These are phyloP conservation scores for Coemansia reversa DNA, from an alignment of 192 early-diverging fungal genomes.

Conservation along the genomic window DNA sequence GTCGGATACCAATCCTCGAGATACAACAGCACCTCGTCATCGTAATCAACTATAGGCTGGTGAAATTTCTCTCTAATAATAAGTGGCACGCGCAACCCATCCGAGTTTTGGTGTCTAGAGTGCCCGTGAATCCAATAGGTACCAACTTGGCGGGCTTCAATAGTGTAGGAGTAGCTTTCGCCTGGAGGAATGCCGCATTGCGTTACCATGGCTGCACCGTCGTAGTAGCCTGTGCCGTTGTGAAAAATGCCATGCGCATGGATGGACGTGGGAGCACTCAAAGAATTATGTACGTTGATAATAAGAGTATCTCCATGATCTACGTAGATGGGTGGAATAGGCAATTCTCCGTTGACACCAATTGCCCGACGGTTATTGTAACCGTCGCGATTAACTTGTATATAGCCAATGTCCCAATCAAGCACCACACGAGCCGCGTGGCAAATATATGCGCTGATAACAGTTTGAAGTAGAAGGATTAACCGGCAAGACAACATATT, in stretches of 20 bases:
- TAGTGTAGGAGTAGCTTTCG: constrained; percentile 62
- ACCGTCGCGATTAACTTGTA: constrained; percentile 60
- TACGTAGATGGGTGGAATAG: constrained; percentile 39
- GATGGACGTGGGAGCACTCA: constrained; percentile 59
- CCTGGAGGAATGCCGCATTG: constrained; percentile 72
- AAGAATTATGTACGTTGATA: constrained; percentile 37
- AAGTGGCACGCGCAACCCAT: constrained; percentile 69
- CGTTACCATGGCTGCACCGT: constrained; percentile 65
- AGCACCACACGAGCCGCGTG: neutral
- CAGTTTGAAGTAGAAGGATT: too few relatives aligned
- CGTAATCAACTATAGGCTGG: constrained; percentile 45
- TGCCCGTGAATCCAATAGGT: constrained; percentile 82
- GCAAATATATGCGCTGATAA: neutral
- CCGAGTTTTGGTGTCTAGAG: constrained; percentile 66
- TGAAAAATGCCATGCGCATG: constrained; percentile 78
- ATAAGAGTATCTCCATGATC: constrained; percentile 27
- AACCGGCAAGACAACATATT: too few relatives aligned
- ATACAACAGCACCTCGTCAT: constrained; percentile 63
- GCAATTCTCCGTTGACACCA: constrained; percentile 62
- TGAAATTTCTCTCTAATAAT: constrained; percentile 52
- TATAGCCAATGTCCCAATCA: constrained; percentile 65
- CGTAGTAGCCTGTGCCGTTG: constrained; percentile 61
- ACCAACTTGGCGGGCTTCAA: constrained; percentile 57
- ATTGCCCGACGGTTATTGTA: constrained; percentile 56
- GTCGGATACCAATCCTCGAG: constrained; percentile 71